Base-by-base conservation (phyloP, 2,329 filamentous ascomycete species). In the Fusarium guadeloupense region DNA sequence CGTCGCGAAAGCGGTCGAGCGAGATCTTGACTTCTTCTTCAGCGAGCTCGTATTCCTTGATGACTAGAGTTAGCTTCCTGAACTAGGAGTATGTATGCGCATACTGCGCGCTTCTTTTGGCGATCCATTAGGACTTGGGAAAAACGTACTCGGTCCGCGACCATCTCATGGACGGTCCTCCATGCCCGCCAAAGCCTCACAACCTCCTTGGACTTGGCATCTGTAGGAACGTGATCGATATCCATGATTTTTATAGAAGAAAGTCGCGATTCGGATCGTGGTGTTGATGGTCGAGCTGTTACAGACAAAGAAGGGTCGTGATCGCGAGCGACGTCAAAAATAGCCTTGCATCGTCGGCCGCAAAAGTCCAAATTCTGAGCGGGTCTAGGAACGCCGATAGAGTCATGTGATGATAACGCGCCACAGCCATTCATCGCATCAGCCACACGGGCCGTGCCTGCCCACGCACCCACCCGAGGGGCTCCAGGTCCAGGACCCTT, bases 81-180 rank as follows among this genome's bases (percentile, higher is more conserved):
- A 37, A 39, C 17, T 10, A 6, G 9, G n/a, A 14, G 3, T 9
- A 28, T 19, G 14, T 19, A 41, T 34, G 25, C 59, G 41, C 59
- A 12, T 16, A 20, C 20, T 34, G 40, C 40, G 48, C 41, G 46
- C 40, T 43, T 48, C 38, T 54, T 37, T 16, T 5, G 14, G 28
- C 23, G 38, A 35, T 42, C 41, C 34, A 41, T 44, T 33, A 51
- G 41, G 46, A 28, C 46, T 48, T 31, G 20, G 49, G 54, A 21
- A 26, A 55, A 44, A 65, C 53, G 71, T 85, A 97, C 93, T 76
- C 94, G 82, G 77, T 98, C 95, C 60, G 85, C 83, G 69, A 95
- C 89, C 94, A 99, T 96, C 83, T 99, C 92, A 77, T 96, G 92
- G 42, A 93, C 88, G 9, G 95, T 99, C 77, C 88, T 88, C 87